These are phyloP conservation scores for Ogataea henricii DNA, from an alignment of 805 yeast genomes.

Conservation along the genomic window DNA sequence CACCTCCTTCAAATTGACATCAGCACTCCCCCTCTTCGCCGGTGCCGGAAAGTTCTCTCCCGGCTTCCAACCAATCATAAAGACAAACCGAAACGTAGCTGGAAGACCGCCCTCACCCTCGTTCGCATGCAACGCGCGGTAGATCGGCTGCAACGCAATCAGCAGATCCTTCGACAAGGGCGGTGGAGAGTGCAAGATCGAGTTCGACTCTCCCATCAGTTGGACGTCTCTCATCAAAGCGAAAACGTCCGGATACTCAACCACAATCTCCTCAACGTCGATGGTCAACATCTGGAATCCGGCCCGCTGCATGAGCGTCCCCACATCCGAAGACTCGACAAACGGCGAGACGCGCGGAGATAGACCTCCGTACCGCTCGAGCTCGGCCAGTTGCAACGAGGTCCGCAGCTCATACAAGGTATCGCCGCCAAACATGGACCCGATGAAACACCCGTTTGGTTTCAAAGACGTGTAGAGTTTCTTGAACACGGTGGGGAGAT, in stretches of 20 bases:
- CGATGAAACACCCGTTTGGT: slow-evolving; percentile 84
- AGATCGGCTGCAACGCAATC: slow-evolving; percentile 76
- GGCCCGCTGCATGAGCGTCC: slow-evolving; percentile 68
- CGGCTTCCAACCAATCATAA: slow-evolving; percentile 89
- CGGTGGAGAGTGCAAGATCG: slow-evolving; percentile 41
- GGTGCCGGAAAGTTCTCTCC: slow-evolving; percentile 72
- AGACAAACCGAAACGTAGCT: slow-evolving; percentile 75
- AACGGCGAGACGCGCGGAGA: slow-evolving; percentile 82
- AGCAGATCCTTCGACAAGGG: slow-evolving; percentile 61
- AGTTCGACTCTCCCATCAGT: slow-evolving; percentile 83
- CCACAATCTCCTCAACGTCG: slow-evolving; percentile 81
- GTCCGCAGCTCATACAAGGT: slow-evolving; percentile 83
- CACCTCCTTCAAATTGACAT: slow-evolving; percentile 67
- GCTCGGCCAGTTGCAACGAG: slow-evolving; percentile 76
- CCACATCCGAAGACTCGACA: slow-evolving; percentile 76
- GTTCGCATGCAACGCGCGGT: slow-evolving; percentile 70
- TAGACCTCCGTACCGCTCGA: slow-evolving; percentile 76
- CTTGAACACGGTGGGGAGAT: slow-evolving; percentile 65
- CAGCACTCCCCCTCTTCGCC: slow-evolving; percentile 69
- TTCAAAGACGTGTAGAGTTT: slow-evolving; percentile 59
- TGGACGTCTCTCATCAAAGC: slow-evolving; percentile 71
- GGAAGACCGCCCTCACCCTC: slow-evolving; percentile 57
- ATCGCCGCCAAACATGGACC: slow-evolving; percentile 81
- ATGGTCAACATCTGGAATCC: slow-evolving; percentile 80
- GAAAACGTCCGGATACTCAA: slow-evolving; percentile 72